phyloP scores from a whole-genome alignment of 2,329 filamentous ascomycete species.

The Orbilia quercus region DNA sequence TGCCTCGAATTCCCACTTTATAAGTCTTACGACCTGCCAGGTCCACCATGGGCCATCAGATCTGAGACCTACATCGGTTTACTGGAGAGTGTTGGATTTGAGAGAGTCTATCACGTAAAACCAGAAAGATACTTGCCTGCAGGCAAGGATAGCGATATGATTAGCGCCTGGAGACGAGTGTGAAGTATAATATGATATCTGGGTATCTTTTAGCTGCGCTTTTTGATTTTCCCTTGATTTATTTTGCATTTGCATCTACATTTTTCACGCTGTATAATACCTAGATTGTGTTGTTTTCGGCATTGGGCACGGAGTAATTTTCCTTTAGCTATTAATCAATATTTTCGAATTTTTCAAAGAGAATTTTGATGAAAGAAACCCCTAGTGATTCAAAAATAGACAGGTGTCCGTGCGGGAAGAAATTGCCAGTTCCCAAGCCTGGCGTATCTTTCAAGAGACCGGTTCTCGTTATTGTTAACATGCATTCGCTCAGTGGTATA shows the following conservation, averaged over 20 bases:
- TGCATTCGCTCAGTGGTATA: no score
- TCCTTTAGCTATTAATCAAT: no score
- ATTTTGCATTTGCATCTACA: not conserved
- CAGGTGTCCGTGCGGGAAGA: no score
- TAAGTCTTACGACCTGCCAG: constrained; percentile 62
- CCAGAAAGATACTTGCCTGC: constrained; percentile 61
- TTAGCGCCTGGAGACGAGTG: constrained; percentile 61
- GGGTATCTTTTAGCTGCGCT: not conserved
- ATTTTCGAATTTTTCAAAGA: no score
- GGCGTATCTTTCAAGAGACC: no score
- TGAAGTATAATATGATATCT: constrained; percentile 8
- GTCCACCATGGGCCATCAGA: constrained; percentile 63
- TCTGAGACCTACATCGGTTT: constrained; percentile 57
- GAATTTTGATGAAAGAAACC: no score
- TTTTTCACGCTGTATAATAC: no score
- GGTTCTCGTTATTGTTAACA: no score
- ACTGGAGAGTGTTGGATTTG: constrained; percentile 57
- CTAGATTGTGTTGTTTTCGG: no score
- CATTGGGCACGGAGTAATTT: no score
- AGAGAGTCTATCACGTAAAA: constrained; percentile 61
- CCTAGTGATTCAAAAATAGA: no score
- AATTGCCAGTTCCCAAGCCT: no score
- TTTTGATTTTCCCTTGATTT: not conserved
- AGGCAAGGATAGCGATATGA: constrained; percentile 62
- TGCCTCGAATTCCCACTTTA: constrained; percentile 65